These are phyloP conservation scores for Cystobasidium ongulense DNA, from an alignment of 768 basidiomycete genomes.

Conservation along the genomic window DNA sequence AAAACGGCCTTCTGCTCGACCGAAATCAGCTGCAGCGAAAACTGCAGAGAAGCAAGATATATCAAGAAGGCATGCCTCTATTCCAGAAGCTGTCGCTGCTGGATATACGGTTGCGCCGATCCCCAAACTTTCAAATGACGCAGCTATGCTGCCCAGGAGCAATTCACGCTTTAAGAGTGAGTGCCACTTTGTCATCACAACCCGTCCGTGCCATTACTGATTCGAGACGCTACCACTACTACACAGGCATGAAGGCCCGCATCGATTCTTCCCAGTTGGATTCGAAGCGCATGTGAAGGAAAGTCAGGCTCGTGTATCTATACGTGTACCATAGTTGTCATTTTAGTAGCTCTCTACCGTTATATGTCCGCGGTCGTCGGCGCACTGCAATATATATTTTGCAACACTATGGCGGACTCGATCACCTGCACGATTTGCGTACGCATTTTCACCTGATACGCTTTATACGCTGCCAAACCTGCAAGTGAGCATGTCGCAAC, in stretches of 20 bases:
- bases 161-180: conserved; percentile 10
- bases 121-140: background rate
- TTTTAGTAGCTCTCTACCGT: no score
- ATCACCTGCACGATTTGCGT: background rate
- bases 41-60: background rate
- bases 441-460: background rate
- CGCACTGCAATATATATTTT: no score
- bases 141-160: background rate
- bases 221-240: no score
- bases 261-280: background rate
- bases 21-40: background rate
- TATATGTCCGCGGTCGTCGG: no score
- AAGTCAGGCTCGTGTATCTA: no score
- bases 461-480: background rate
- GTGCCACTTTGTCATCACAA: background rate
- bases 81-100: conserved; percentile 27
- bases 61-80: conserved; percentile 26
- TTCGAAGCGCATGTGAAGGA: conserved; percentile 8
- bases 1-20: background rate
- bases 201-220: no score
- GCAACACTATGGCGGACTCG: no score
- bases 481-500: background rate
- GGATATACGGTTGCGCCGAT: conserved; percentile 25
- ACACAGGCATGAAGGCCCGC: conserved; percentile 17
- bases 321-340: no score